Base-by-base conservation (phyloP, 306 rosid genomes). In the Ormosia emarginata region DNA sequence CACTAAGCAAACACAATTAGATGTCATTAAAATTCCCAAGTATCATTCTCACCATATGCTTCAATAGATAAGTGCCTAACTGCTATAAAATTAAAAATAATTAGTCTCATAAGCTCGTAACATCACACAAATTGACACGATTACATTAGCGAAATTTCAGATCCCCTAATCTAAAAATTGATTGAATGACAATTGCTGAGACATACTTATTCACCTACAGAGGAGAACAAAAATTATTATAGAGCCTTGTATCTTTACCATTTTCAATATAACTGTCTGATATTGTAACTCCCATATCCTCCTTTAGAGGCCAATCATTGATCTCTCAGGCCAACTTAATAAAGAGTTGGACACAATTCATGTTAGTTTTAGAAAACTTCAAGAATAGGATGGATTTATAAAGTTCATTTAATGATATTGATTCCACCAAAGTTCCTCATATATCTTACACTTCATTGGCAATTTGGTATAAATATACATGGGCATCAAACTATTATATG, bases 31-130 rank as follows among this genome's bases (percentile, higher is more conserved):
- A 62, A 49, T 15, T 63, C 56, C 77, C 18, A 74, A 75, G 70
- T 53, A 7, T 17, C 55, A 55, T 52, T 65, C 46, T 63, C 69
- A 49, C 68, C 63, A 55, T 74, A 61, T 64, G 56, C 69, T 62
- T 85, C 73, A 75, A 68, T 79, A 70, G 36, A 46, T 63, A 74
- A 63, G 75, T 71, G 59, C 32, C 49, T 56, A 36, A 29, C 33
- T 32, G 77, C 43, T 78, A 32, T n/a, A 7, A 14, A 69, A 57
- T 67, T 33, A 81, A 14, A 69, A 57, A 75, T 33, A 81, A 56
- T 17, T 12, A 56, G 43, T 66, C 49, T 33, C 17, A 34, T 74
- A 9, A 72, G 57, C 34, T 56, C 73, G 57, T 37, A 66, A 66
- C 65, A 52, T 32, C 50, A 39, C 39, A 67, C n/a, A 24, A 53